Evolutionary conservation across 305 asterid species (phyloP).

Genomic region (Andrographis paniculata): DNA sequence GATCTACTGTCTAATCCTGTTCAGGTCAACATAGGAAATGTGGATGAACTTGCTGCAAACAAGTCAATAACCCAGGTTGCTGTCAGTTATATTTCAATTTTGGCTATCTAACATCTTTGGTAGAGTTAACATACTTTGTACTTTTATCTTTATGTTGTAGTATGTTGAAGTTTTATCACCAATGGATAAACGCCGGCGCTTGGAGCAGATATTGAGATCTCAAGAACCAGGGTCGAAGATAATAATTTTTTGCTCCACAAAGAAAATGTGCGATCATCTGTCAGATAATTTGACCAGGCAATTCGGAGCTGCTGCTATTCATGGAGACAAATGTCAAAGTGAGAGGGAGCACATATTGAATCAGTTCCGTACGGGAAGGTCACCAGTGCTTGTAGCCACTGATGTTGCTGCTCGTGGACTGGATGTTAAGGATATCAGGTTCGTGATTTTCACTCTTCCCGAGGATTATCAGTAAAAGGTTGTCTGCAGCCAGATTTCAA

Average conservation of each 20-base stretch:
- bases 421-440: conserved; percentile 96
- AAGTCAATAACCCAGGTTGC: conserved; percentile 97
- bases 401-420: conserved; percentile 94
- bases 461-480: neutral
- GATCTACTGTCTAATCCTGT: conserved; percentile 80
- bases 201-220: conserved; percentile 91
- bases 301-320: conserved; percentile 96
- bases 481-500: too few species aligned
- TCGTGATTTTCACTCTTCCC: conserved; percentile 1
- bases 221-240: conserved; percentile 95
- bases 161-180: conserved; percentile 64
- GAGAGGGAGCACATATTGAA: conserved; percentile 88
- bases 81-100: neutral
- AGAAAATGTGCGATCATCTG: conserved; percentile 91
- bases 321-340: conserved; percentile 94
- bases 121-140: neutral
- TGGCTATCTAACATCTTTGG: neutral
- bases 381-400: conserved; percentile 93
- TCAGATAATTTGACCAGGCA: conserved; percentile 55
- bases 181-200: conserved; percentile 72
- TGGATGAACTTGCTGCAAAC: conserved; percentile 90
- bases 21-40: conserved; percentile 94
- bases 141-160: conserved; percentile 28
- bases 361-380: conserved; percentile 83
- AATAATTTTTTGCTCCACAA: conserved; percentile 91